Percentiles rank a stretch among this genome's conserved stretches.
These are phyloP conservation scores for Diaporthe ampelina DNA, from an alignment of 2,329 filamentous ascomycete species.

Conservation along the genomic window DNA sequence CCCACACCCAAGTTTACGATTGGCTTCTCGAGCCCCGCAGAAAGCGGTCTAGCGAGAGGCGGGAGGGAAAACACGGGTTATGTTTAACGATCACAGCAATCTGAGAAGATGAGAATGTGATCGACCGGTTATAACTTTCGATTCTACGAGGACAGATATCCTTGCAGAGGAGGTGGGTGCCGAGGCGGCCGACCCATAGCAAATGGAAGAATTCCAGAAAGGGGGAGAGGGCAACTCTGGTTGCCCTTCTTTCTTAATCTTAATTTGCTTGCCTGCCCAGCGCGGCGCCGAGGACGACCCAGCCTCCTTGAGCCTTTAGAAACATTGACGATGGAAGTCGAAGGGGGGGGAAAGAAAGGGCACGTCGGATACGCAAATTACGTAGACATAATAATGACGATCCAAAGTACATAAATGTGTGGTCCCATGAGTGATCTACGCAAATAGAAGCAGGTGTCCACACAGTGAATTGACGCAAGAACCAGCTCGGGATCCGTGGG, in stretches of 20 bases:
- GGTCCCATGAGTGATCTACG: conserved; percentile 43
- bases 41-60: conserved; percentile 12
- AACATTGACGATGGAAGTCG: conserved; percentile 36
- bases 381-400: conserved; percentile 57
- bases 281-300: conserved; percentile 20
- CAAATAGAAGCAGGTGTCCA: conserved; percentile 20
- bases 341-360: conserved; percentile 20
- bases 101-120: conserved; percentile 21
- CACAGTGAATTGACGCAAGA: conserved; percentile 3
- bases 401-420: conserved; percentile 40
- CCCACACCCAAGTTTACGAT: conserved; percentile 33
- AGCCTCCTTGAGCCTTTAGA: conserved; percentile 30
- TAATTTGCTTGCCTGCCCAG: conserved; percentile 31
- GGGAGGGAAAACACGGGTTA: conserved; percentile 23
- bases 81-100: conserved; percentile 33
- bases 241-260: not conserved
- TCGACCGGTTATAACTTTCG: conserved; percentile 35
- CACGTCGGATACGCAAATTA: conserved; percentile 44
- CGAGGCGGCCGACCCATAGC: conserved; percentile 22
- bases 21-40: conserved; percentile 18
- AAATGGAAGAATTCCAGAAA: conserved; percentile 12
- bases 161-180: conserved; percentile 26
- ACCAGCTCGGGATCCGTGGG: conserved; percentile 30
- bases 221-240: not conserved
- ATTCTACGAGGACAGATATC: conserved; percentile 40